Conservation (phyloP, 2,329 filamentous ascomycete genomes). For the Epichloe scottii region DNA sequence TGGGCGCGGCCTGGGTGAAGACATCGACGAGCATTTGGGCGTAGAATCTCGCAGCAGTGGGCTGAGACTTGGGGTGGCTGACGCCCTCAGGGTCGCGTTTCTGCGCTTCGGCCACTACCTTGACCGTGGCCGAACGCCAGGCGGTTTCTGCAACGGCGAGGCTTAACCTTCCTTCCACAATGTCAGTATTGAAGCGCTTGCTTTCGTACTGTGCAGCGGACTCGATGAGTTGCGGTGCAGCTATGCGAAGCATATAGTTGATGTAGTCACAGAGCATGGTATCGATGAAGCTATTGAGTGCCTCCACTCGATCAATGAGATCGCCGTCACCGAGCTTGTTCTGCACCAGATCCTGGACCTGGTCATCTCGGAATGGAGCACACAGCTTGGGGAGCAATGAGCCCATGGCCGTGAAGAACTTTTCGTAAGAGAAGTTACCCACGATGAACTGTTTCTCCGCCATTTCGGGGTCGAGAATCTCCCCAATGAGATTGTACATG, state of each 20-base stretch:
- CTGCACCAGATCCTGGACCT: conserved; percentile 56
- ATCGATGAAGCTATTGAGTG: conserved; percentile 63
- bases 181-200: conserved; percentile 54
- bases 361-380: conserved; percentile 66
- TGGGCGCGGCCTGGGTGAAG: conserved; percentile 52
- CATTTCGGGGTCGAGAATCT: conserved; percentile 61
- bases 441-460: conserved; percentile 56
- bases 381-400: conserved; percentile 67
- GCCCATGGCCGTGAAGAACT: conserved; percentile 67
- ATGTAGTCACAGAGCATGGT: conserved; percentile 69
- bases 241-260: conserved; percentile 65
- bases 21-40: conserved; percentile 63
- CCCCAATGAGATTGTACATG: conserved; percentile 62
- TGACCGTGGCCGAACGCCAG: conserved; percentile 52
- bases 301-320: conserved; percentile 65
- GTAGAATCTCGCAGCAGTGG: conserved; percentile 59
- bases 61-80: conserved; percentile 47
- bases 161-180: conserved; percentile 41
- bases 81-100: conserved; percentile 58
- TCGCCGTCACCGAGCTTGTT: conserved; percentile 47
- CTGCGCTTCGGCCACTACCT: conserved; percentile 52
- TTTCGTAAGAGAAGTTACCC: conserved; percentile 68
- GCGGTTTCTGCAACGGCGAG: conserved; percentile 50
- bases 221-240: conserved; percentile 58
- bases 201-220: conserved; percentile 62